Percentiles rank a stretch among this genome's conserved stretches.
These are phyloP conservation scores for Pythium grandisporangium DNA, from an alignment of 352 stramenopile species.

Conservation along the genomic window DNA sequence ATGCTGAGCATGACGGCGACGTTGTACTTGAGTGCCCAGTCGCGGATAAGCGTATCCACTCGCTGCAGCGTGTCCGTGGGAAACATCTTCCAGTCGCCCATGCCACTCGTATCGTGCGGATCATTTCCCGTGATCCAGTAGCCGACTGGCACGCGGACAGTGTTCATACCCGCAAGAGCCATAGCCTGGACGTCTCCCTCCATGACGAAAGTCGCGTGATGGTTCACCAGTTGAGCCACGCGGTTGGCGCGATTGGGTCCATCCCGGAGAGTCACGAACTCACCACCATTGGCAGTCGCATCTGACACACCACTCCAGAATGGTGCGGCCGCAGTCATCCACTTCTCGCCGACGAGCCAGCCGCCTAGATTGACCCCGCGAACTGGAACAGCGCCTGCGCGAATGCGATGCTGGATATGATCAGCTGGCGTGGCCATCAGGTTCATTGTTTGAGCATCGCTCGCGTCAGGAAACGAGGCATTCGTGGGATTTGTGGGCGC, in stretches of 20 bases:
- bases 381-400: constrained; percentile 6
- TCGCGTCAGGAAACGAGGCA: too few relatives aligned
- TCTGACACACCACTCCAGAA: constrained; percentile 12
- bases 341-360: constrained; percentile 25
- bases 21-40: constrained; percentile 30
- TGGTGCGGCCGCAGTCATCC: constrained; percentile 18
- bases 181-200: constrained; percentile 57
- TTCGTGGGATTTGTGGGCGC: too few relatives aligned
- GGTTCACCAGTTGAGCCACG: constrained; percentile 36
- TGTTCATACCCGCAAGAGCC: constrained; percentile 51
- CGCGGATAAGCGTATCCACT: constrained; percentile 26
- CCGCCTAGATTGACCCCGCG: constrained; percentile 25
- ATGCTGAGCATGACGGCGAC: constrained; percentile 37
- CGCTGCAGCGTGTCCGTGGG: constrained; percentile 30
- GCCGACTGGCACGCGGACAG: constrained; percentile 61
- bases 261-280: constrained; percentile 12
- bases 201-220: constrained; percentile 54
- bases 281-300: constrained; percentile 4
- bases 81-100: constrained; percentile 30
- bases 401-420: too few relatives aligned
- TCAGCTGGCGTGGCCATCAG: too few relatives aligned
- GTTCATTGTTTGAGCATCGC: too few relatives aligned
- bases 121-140: constrained; percentile 71
- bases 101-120: constrained; percentile 22
- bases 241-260: constrained; percentile 9